These are phyloP conservation scores for Xylaria intraflava DNA, from an alignment of 495 filamentous ascomycete genomes.

Conservation along the genomic window DNA sequence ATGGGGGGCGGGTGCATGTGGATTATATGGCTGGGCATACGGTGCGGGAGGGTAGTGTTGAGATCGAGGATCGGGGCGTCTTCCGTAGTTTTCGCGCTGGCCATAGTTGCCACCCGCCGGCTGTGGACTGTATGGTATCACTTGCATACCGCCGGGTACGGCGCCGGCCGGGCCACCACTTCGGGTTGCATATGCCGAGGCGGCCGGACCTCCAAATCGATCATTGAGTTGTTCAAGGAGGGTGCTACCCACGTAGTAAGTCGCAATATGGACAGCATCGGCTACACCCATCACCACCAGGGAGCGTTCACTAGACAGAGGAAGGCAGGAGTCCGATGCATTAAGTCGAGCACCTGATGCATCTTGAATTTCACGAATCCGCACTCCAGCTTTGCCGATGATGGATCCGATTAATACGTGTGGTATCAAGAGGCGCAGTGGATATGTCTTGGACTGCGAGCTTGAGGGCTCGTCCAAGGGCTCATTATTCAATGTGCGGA, in stretches of 20 bases:
- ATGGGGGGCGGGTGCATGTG: constrained; percentile 54
- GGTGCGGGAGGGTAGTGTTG: constrained; percentile 43
- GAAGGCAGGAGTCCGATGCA: constrained; percentile 89
- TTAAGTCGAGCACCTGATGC: constrained; percentile 94
- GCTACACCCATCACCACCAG: constrained; percentile 89
- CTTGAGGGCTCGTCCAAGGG: constrained; percentile 73
- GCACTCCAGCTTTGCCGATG: constrained; percentile 90
- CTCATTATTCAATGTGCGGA: constrained; percentile 96
- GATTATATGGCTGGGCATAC: constrained; percentile 56
- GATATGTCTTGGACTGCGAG: constrained; percentile 92
- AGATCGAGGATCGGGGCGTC: constrained; percentile 61
- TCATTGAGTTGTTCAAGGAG: constrained; percentile 94
- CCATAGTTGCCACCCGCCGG: constrained; percentile 87
- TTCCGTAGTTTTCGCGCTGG: constrained; percentile 78
- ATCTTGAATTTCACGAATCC: constrained; percentile 98
- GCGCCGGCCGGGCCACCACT: constrained; percentile 88
- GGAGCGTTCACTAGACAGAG: constrained; percentile 89
- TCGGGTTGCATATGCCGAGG: constrained; percentile 92
- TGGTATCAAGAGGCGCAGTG: constrained; percentile 88
- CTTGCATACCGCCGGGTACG: constrained; percentile 94
- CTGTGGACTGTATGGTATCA: constrained; percentile 91
- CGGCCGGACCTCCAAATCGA: constrained; percentile 89
- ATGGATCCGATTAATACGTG: constrained; percentile 98
- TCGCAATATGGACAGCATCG: constrained; percentile 95
- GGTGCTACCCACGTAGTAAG: constrained; percentile 95